phyloP scores from a whole-genome alignment of 805 yeast species.

The Starmerella sirachaensis region DNA sequence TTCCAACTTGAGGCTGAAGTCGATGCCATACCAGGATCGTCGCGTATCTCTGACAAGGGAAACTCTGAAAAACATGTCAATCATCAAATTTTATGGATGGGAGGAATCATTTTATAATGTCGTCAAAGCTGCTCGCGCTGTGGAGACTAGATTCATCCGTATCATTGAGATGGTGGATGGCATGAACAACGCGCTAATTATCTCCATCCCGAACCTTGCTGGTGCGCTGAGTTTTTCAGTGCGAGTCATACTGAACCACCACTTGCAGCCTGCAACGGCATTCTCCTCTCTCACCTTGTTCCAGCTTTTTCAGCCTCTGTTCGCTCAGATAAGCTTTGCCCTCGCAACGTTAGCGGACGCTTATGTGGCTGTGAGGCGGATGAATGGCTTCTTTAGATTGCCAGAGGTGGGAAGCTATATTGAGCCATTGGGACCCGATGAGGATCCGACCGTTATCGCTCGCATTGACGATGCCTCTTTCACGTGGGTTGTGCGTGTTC shows the following conservation, averaged over 20 bases:
- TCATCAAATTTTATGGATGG: conserved; percentile 85
- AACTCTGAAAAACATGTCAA: conserved; percentile 58
- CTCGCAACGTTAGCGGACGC: conserved; percentile 32
- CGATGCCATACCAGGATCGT: conserved; percentile 46
- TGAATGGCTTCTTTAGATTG: conserved; percentile 22
- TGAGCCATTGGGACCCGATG: conserved; percentile 1
- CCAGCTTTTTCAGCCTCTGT: conserved; percentile 12
- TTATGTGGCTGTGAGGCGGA: conserved; percentile 25
- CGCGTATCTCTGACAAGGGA: conserved; percentile 70
- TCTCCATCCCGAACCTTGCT: conserved; percentile 13
- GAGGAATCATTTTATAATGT: conserved; percentile 58
- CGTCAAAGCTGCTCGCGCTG: conserved; percentile 26
- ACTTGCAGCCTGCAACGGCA: conserved; percentile 11
- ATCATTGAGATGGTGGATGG: conserved; percentile 13
- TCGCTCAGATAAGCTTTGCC: conserved; percentile 34
- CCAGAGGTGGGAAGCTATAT: conserved; percentile 30
- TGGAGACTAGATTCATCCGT: conserved; percentile 13
- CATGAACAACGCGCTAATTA: conserved; percentile 6
- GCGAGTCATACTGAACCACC: conserved; percentile 8
- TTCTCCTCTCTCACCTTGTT: conserved; percentile 18
- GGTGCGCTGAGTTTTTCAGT: conserved; percentile 18
- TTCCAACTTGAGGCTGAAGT: conserved; percentile 4
- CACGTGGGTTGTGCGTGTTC: conserved; percentile 18
- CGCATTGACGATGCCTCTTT: conserved; percentile 7
- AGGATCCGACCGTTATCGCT: background rate